Evolutionary conservation across 2,329 filamentous ascomycete genomes (phyloP).

Genomic region (Bipolaris gigantea): DNA sequence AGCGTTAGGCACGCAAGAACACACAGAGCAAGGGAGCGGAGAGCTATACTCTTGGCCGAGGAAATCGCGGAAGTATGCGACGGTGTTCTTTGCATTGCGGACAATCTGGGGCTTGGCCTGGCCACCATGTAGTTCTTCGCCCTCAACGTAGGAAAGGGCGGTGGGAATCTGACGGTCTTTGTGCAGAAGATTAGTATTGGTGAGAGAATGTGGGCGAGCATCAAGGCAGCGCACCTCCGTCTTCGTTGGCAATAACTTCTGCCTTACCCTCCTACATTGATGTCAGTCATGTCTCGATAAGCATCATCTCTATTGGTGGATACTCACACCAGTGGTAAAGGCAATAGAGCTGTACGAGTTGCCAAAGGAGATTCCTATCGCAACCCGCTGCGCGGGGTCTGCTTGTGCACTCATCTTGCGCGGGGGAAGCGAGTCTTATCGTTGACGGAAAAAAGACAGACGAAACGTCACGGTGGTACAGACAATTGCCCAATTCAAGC

Average conservation of each 20-base stretch:
- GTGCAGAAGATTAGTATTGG: slow-evolving; percentile 15
- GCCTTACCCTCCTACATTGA: slow-evolving; percentile 76
- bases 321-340: slow-evolving; percentile 67
- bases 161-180: slow-evolving; percentile 95
- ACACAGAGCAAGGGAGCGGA: not conserved
- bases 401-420: slow-evolving; percentile 55
- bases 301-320: not conserved
- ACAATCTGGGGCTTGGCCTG: slow-evolving; percentile 94
- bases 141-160: slow-evolving; percentile 89
- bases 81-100: slow-evolving; percentile 88
- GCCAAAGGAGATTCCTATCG: slow-evolving; percentile 96
- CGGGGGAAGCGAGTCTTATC: slow-evolving; percentile 2
- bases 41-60: slow-evolving; percentile 80
- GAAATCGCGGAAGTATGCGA: slow-evolving; percentile 95
- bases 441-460: not conserved
- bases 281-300: slow-evolving; percentile 11
- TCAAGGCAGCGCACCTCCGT: slow-evolving; percentile 69
- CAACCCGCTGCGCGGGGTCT: slow-evolving; percentile 59
- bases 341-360: slow-evolving; percentile 99
- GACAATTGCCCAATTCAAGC: not conserved
- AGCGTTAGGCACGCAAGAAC: slow-evolving; percentile 20
- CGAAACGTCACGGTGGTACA: not conserved
- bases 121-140: slow-evolving; percentile 93
- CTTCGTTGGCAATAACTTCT: slow-evolving; percentile 98
- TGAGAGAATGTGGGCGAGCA: slow-evolving; percentile 3